Evolutionary conservation across 2,329 filamentous ascomycete species (phyloP), one percentile per base, ranked within the genome.

Genomic region (Geoglossum cookeanum): DNA sequence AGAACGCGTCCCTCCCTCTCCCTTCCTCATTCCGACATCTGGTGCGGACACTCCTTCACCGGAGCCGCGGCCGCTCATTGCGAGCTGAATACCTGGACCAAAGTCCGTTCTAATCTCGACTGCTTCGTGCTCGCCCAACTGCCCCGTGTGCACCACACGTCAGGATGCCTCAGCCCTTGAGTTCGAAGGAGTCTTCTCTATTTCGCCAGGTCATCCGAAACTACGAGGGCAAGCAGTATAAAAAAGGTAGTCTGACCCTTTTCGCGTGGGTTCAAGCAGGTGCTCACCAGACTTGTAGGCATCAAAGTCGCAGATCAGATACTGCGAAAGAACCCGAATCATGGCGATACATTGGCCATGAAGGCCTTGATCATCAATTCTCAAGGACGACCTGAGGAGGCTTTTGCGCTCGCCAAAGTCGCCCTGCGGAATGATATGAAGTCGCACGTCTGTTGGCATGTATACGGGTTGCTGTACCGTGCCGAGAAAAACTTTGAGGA

Each of bases 221-320:
- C 72, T 98, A 97, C 76, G 92, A 98, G 72, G 85, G 90, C 68
- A 98, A 98, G 73, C 91, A 97, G 68, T 96, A 97, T 76, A 98
- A 97, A 74, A 86, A 85, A 71, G 81, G 80, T 81, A 65, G 64
- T 58, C 11, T 5, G 13, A 57, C 13, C 30, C 44, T 51, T 30
- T 55, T 59, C 60, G 30, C 22, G 44, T 56, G 57, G 54, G 47
- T 54, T 55, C 33, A 44, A 47, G 42, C 48, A 57, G 42, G 49
- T 58, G 45, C 55, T 55, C 15, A 57, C 22, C 22, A 27, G 7
- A 47, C n/a, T 57, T 7, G 30, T 44, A 81, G 91, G 91, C 69
- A 77, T 98, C 68, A 98, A 97, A 74, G 84, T 86, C 52, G 91
- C 92, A 64, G 92, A 98, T 69, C 87, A 96, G 72, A 95, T 98